These are phyloP conservation scores for Sungouiella thailandica DNA, from an alignment of 805 yeast species.

Conservation along the genomic window DNA sequence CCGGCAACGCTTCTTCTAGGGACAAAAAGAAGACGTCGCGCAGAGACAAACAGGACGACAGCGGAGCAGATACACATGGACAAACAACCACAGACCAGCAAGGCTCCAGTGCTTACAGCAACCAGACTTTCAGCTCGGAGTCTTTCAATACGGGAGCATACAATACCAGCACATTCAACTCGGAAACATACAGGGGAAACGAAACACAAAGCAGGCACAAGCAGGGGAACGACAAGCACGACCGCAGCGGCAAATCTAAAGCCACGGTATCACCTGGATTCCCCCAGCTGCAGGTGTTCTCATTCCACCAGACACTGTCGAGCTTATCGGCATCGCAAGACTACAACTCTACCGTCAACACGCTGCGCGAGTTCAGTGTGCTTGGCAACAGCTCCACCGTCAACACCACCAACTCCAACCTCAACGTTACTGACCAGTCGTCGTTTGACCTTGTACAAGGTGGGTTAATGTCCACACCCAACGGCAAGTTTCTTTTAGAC, in stretches of 20 bases:
- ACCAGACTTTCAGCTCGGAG: no score
- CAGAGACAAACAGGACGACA: neutral
- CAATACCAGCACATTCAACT: neutral
- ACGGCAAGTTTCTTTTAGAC: constrained; percentile 35
- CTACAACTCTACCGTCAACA: constrained; percentile 15
- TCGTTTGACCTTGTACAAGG: constrained; percentile 33
- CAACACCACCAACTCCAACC: constrained; percentile 26
- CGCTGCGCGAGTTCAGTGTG: constrained; percentile 28
- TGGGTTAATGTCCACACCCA: constrained; percentile 36
- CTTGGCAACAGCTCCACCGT: constrained; percentile 18
- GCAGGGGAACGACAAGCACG: no score
- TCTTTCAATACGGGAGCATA: no score
- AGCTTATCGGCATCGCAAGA: constrained; percentile 10
- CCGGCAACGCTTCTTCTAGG: neutral
- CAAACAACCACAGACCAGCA: no score
- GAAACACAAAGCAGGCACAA: no score
- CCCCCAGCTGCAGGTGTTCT: neutral
- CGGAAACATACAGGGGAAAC: no score
- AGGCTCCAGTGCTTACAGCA: no score
- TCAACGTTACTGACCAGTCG: constrained; percentile 37
- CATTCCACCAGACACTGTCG: constrained; percentile 4
- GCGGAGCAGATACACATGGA: no score
- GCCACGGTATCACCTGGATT: no score
- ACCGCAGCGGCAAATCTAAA: no score
- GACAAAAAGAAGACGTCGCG: neutral